phyloP scores from a whole-genome alignment of 148 eudicot species.

The Chenopodium album region DNA sequence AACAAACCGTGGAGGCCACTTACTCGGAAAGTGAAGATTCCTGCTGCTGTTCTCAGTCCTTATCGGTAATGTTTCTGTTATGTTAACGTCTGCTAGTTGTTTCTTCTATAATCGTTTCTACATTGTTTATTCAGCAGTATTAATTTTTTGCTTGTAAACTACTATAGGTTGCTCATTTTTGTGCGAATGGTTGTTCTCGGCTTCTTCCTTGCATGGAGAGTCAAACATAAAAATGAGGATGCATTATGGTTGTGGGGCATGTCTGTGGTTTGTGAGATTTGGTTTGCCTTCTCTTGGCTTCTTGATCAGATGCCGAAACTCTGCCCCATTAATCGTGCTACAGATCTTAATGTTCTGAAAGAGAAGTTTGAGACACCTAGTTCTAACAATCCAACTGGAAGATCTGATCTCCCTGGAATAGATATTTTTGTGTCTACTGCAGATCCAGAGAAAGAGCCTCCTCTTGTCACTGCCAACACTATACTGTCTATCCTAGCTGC shows the following conservation, averaged over 20 bases:
- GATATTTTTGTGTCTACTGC: slow-evolving; percentile 95
- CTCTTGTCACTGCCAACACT: slow-evolving; percentile 90
- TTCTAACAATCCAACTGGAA: slow-evolving; percentile 76
- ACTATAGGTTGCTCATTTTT: slow-evolving; percentile 61
- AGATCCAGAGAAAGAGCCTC: slow-evolving; percentile 97
- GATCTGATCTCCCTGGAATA: slow-evolving; percentile 86
- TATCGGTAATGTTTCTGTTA: slow-evolving; percentile 48
- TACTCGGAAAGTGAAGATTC: slow-evolving; percentile 78
- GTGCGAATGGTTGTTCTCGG: slow-evolving; percentile 69
- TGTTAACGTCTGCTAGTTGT: too few relatives aligned
- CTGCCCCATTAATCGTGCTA: slow-evolving; percentile 87
- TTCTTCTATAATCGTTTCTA: not conserved
- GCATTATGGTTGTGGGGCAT: slow-evolving; percentile 96
- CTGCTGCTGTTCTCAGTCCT: slow-evolving; percentile 83
- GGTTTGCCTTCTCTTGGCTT: slow-evolving; percentile 97
- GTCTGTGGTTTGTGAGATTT: slow-evolving; percentile 91
- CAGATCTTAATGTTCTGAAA: slow-evolving; percentile 77
- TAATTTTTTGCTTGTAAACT: slow-evolving; percentile 11
- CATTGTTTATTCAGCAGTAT: not conserved
- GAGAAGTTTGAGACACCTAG: slow-evolving; percentile 83
- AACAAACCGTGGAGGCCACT: slow-evolving; percentile 93
- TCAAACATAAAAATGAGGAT: slow-evolving; percentile 72
- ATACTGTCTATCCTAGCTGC: slow-evolving; percentile 81
- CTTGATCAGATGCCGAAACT: slow-evolving; percentile 90
- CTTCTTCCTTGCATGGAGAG: slow-evolving; percentile 75